These are phyloP conservation scores for Lantana camara DNA, from an alignment of 257 asterid genomes.

Conservation along the genomic window DNA sequence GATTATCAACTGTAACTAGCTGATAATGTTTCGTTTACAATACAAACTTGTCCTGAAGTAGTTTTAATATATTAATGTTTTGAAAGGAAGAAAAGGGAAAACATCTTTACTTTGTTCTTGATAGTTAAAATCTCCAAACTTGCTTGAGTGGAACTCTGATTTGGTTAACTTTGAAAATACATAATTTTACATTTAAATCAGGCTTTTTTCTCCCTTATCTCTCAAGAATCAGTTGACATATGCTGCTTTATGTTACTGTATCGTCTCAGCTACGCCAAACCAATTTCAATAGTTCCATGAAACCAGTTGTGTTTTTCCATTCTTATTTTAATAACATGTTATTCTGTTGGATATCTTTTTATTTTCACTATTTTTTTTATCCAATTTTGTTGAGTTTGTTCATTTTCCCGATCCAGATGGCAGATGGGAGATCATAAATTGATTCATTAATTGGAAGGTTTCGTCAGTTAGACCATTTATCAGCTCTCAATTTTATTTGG, in stretches of 20 bases:
- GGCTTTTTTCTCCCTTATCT: too few relatives aligned
- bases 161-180: conserved; percentile 3
- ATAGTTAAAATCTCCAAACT: not conserved
- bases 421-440: conserved; percentile 12
- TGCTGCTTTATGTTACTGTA: conserved; percentile 5
- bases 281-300: conserved; percentile 5
- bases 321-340: conserved; percentile 15
- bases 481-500: not conserved
- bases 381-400: conserved; percentile 9
- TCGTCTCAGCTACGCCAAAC: conserved; percentile 10
- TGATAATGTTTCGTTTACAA: conserved; percentile 12
- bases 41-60: not conserved
- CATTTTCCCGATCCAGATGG: too few relatives aligned
- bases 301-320: conserved; percentile 19
- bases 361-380: not conserved
- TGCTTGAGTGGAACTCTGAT: not conserved
- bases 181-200: conserved; percentile 11
- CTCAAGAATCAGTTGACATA: too few relatives aligned
- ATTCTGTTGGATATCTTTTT: not conserved
- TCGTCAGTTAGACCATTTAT: conserved; percentile 13
- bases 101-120: not conserved
- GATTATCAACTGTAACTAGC: conserved; percentile 20
- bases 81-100: not conserved
- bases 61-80: conserved; percentile 1
- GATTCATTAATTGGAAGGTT: conserved; percentile 11